Evolutionary conservation across 2,329 filamentous ascomycete genomes (phyloP), one percentile per base, ranked within the genome.

Genomic region (Beauveria brongniartii): DNA sequence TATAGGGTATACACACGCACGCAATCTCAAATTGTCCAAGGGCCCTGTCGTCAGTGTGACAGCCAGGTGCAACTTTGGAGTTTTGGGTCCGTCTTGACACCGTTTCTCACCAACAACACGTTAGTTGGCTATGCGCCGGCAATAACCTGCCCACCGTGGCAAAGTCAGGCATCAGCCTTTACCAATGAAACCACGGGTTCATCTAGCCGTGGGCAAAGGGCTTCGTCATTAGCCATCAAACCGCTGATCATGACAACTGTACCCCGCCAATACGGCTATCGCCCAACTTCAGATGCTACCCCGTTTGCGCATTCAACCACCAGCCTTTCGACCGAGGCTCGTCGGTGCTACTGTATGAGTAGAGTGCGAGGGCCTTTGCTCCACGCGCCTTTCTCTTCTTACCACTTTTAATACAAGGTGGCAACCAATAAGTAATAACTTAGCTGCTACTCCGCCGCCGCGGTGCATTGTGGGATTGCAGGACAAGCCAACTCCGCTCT

Each of bases 391-490:
- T 44, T 55, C 43, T 50, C 22, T 40, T 55, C n/a, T 44, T n/a
- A 46, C 26, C 54, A 54, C 24, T n/a, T 68, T 20, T 67, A 37
- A 14, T 28, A 64, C 64, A 43, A 68, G 64, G 52, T 43, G 20
- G 64, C 68, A 34, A 65, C 65, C 57, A 71, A 74, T 48, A 37
- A 20, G 5, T 47, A 70, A 73, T 56, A 24, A 30, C 28, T 47
- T n/a, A 20, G 54, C 16, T 40, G n/a, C 20, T 48, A n/a, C 54
- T 56, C 28, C 54, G 54, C 54, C 53, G 18, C 14, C 52, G 22
- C 24, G 2, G 53, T 56, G 41, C 53, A 55, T 12, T 47, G 41
- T 41, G 41, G 53, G 53, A 55, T 55, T 55, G 53, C 26, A 44
- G 53, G 53, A 46, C 41, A 37, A 56, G 54, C 43, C 53, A 55